Evolutionary conservation across 495 filamentous ascomycete genomes (phyloP).

Genomic region (Entonaema liquescens): DNA sequence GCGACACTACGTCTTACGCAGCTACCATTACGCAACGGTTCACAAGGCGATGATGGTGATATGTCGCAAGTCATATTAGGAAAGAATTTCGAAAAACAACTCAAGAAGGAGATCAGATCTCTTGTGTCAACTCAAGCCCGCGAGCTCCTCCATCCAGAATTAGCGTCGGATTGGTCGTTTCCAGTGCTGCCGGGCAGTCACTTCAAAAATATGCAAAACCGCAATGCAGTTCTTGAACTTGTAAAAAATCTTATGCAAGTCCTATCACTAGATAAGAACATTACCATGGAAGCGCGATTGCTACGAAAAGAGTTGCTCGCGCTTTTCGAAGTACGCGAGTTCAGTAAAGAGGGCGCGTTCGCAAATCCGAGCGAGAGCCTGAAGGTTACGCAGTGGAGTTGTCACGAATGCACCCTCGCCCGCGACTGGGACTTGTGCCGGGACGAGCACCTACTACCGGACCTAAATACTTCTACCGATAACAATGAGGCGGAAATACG

Average conservation of each 20-base stretch:
- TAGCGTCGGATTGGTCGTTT: slow-evolving; percentile 87
- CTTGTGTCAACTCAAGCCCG: slow-evolving; percentile 85
- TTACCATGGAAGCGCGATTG: slow-evolving; percentile 83
- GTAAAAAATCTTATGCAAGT: slow-evolving; percentile 93
- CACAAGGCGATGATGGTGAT: slow-evolving; percentile 65
- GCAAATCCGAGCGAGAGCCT: slow-evolving; percentile 83
- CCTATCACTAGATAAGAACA: slow-evolving; percentile 85
- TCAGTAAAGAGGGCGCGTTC: slow-evolving; percentile 85
- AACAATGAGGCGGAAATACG: slow-evolving; percentile 24
- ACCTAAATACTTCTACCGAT: slow-evolving; percentile 43
- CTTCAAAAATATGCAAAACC: slow-evolving; percentile 48
- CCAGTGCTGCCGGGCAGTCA: slow-evolving; percentile 78
- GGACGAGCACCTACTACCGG: slow-evolving; percentile 82
- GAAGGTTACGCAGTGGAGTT: slow-evolving; percentile 77
- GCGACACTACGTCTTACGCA: slow-evolving; percentile 82
- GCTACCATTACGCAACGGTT: slow-evolving; percentile 65
- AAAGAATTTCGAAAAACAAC: slow-evolving; percentile 81
- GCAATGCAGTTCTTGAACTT: slow-evolving; percentile 86
- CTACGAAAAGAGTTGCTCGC: slow-evolving; percentile 88
- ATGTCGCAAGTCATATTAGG: slow-evolving; percentile 72
- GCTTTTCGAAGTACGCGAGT: slow-evolving; percentile 93
- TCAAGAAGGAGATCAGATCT: slow-evolving; percentile 84
- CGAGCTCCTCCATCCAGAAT: slow-evolving; percentile 88
- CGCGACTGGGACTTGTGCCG: slow-evolving; percentile 93
- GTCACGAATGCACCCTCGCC: slow-evolving; percentile 84